Base-by-base conservation (phyloP, 2,329 filamentous ascomycete species). In the Sphaerulina vaccinii region DNA sequence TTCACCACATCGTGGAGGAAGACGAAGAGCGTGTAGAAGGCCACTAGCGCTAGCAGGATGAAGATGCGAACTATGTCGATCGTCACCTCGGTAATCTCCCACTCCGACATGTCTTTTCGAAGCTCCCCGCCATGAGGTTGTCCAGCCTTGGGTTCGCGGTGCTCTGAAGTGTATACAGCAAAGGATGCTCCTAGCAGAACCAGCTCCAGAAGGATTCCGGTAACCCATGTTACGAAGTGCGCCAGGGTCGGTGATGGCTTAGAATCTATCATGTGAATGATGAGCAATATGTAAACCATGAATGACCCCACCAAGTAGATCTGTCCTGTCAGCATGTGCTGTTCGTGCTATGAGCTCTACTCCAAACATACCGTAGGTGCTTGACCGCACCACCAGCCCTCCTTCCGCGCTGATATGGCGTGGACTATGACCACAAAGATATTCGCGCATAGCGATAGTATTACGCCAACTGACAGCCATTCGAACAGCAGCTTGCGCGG, bases 191-290 rank as follows among this genome's bases (percentile, higher is more conserved):
- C 78, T 54, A 93, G 77, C 32, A 97, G 83, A 43, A 84, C 73
- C 19, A 86, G 62, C 70, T 99, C 93, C 56, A 90, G 79, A 21
- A 81, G 70, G n/a, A 90, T 69, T 21, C 85, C 85, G 37, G 90
- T 71, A 36, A 79, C 68, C 93, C 93, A 99, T 62, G 89, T 84
- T 40, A 86, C 72, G 50, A 92, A 80, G 71, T 96, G 90, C 47
- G 88, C 84, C 40, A 84, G 75, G 43, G 86, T 91, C 0, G 93
- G 93, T 10, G 88, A 88, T 27, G 89, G 85, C 56, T 82, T 84
- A 66, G 87, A 87, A 70, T 96, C 91, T 64, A 95, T 79, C 51
- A 97, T 80, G 23, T 90, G 90, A 65, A 96, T 86, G 60, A 95
- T 79, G 60, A 96, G 81, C 61, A 96, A 85, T 43, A 88, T 80